A percentile compares a stretch with the other conserved stretches of the same genome.
These are phyloP conservation scores for Sarocladium kiliense DNA, from an alignment of 2,329 filamentous ascomycete genomes.

Conservation along the genomic window DNA sequence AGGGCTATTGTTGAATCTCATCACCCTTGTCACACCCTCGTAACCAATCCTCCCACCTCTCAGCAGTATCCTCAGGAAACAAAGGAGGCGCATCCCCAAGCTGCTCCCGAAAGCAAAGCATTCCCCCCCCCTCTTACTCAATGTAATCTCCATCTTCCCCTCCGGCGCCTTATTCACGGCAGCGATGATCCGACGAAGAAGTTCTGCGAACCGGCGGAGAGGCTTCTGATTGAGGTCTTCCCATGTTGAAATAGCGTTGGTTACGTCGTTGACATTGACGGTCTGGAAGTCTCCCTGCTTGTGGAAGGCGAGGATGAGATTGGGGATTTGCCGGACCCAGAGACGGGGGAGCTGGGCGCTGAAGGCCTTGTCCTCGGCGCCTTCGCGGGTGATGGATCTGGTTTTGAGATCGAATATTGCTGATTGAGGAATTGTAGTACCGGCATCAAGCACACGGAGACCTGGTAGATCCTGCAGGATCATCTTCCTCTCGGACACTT, in stretches of 20 bases:
- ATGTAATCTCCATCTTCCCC: neutral
- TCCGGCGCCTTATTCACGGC: neutral
- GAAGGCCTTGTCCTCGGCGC: constrained; percentile 18
- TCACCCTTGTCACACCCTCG: too few species aligned
- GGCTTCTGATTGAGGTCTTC: constrained; percentile 20
- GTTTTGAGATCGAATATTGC: constrained; percentile 35
- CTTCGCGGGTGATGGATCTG: constrained; percentile 18
- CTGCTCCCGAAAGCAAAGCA: neutral
- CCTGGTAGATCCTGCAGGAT: too few species aligned
- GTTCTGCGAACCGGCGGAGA: constrained; percentile 18
- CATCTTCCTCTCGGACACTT: too few species aligned
- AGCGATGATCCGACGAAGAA: constrained; percentile 17
- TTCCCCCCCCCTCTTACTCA: neutral
- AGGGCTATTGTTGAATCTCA: too few species aligned
- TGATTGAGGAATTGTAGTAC: constrained; percentile 20
- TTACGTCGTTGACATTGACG: constrained; percentile 23
- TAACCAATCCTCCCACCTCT: neutral
- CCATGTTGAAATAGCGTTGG: constrained; percentile 22
- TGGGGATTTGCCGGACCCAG: constrained; percentile 29
- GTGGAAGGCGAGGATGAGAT: constrained; percentile 31
- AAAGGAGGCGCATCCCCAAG: neutral
- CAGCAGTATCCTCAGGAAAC: neutral
- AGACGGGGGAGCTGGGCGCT: constrained; percentile 28
- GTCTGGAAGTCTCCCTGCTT: constrained; percentile 25
- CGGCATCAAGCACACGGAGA: constrained; percentile 11